These are phyloP conservation scores for Dactylorhiza incarnata DNA, from an alignment of 106 monocot species.

Conservation along the genomic window DNA sequence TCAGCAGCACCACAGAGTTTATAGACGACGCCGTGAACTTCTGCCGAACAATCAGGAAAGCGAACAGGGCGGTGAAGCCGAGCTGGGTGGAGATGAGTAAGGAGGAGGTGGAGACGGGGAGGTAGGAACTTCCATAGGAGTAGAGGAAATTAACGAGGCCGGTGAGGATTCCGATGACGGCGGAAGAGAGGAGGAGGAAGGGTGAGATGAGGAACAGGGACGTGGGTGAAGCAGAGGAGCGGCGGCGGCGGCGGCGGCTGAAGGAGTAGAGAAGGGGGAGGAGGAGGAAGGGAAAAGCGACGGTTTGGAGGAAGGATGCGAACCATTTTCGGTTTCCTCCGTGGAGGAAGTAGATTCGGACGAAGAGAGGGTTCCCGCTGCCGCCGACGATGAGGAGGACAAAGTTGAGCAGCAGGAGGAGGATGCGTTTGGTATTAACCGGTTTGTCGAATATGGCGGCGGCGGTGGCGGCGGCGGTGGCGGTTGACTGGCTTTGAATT, in stretches of 20 bases:
- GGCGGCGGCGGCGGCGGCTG: neutral
- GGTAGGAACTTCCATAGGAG: conserved; percentile 9
- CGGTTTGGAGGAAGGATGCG: conserved; percentile 4
- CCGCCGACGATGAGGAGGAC: conserved; percentile 6
- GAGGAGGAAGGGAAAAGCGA: conserved; percentile 13
- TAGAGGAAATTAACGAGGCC: conserved; percentile 6
- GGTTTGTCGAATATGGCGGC: neutral
- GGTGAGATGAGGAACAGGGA: conserved; percentile 2
- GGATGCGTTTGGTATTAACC: neutral
- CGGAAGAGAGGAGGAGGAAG: neutral
- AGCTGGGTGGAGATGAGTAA: conserved; percentile 12
- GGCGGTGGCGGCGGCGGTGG: neutral
- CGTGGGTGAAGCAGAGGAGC: conserved; percentile 9
- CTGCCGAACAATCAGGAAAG: conserved; percentile 2
- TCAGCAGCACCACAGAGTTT: conserved; percentile 5
- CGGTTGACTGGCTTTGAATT: neutral
- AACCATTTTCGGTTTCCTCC: conserved; percentile 18
- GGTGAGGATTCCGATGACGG: conserved; percentile 3
- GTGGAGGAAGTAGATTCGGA: conserved; percentile 19
- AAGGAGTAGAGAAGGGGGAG: conserved; percentile 7
- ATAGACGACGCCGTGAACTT: neutral
- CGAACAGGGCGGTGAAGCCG: conserved; percentile 5
- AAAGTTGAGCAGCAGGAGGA: neutral
- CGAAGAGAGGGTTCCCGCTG: conserved; percentile 8
- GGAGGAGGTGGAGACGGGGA: conserved; percentile 12